Evolutionary conservation across 176 grass and related monocot species (phyloP).

Genomic region (Raddia guianensis): DNA sequence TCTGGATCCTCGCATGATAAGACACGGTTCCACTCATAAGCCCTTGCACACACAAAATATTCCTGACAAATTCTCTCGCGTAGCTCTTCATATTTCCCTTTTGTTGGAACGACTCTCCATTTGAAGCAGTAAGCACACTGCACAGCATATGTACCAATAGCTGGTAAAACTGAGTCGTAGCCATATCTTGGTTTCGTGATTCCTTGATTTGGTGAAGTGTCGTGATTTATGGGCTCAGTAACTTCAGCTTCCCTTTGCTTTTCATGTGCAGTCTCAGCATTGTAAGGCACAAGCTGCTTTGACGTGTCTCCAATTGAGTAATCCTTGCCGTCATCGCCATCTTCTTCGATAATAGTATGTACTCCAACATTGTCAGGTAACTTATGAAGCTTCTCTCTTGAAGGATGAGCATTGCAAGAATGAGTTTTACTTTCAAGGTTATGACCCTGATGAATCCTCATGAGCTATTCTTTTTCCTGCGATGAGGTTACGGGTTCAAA

Average conservation of each 20-base stretch:
- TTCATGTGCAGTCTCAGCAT: slow-evolving; percentile 31
- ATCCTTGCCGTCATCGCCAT: slow-evolving; percentile 39
- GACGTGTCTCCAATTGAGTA: slow-evolving; percentile 33
- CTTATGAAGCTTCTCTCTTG: slow-evolving; percentile 19
- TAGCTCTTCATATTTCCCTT: slow-evolving; percentile 91
- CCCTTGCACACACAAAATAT: slow-evolving; percentile 62
- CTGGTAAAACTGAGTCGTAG: slow-evolving; percentile 41
- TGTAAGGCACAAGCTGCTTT: slow-evolving; percentile 46
- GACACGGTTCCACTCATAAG: slow-evolving; percentile 63
- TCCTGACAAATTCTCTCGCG: slow-evolving; percentile 60
- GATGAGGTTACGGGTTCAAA: background rate
- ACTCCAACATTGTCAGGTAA: slow-evolving; percentile 37
- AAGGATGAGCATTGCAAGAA: slow-evolving; percentile 27
- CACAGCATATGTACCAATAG: slow-evolving; percentile 71
- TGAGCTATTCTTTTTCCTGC: slow-evolving; percentile 23
- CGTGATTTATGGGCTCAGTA: slow-evolving; percentile 13
- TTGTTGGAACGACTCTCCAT: slow-evolving; percentile 84
- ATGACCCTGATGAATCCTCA: slow-evolving; percentile 39
- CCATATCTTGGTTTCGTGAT: slow-evolving; percentile 23
- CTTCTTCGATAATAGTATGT: slow-evolving; percentile 23
- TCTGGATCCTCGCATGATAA: slow-evolving; percentile 69
- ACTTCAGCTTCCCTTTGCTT: slow-evolving; percentile 18
- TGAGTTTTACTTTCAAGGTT: background rate
- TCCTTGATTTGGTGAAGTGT: background rate
- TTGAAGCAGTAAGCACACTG: slow-evolving; percentile 79